Base-by-base conservation (phyloP, 306 rosid genomes). In the Vigna mungo region DNA sequence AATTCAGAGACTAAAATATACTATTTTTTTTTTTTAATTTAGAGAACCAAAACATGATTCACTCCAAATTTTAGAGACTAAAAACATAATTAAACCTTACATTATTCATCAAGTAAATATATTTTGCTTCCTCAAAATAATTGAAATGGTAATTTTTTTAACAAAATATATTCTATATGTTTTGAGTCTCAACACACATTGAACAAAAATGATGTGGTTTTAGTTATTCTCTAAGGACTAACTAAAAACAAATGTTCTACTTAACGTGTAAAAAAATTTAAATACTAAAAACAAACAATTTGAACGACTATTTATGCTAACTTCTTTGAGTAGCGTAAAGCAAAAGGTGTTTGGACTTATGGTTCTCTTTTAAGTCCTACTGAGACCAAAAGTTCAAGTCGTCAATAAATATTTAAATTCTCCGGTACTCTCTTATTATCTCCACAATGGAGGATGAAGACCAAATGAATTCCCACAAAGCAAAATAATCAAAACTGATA, bases 401-500 rank as follows among this genome's bases (percentile, higher is more conserved):
- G 11, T 32, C 48, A 20, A 51, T 18, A 69, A 61, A 3, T 43
- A 17, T 37, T 44, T 13, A 36, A 44, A 52, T 63, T 14, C 56
- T 34, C 10, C 23, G 48, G 48, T 52, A 53, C 5, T 30, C 36
- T 51, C 56, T 70, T 63, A 34, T 9, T 64, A 16, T 21, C 68
- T 18, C 32, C 63, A 44, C 41, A 62, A 32, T 17, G 39, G 55
- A 71, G 41, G 70, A 47, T 2, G 23, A 30, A 17, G 20, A 25
- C 47, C 37, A 32, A 37, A 30, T 67, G 78, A 21, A 62, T 47
- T 70, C 4, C 69, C 20, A 41, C 25, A 60, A 2, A 25, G 78
- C 5, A 49, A 61, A 70, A 82, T 76, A 54, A 14, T 46, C 9
- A 64, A 52, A 47, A 54, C 14, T 41, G 51, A 34, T 47, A 71